These are phyloP conservation scores for Mariannaea elegans DNA, from an alignment of 2,329 filamentous ascomycete species.

Conservation along the genomic window DNA sequence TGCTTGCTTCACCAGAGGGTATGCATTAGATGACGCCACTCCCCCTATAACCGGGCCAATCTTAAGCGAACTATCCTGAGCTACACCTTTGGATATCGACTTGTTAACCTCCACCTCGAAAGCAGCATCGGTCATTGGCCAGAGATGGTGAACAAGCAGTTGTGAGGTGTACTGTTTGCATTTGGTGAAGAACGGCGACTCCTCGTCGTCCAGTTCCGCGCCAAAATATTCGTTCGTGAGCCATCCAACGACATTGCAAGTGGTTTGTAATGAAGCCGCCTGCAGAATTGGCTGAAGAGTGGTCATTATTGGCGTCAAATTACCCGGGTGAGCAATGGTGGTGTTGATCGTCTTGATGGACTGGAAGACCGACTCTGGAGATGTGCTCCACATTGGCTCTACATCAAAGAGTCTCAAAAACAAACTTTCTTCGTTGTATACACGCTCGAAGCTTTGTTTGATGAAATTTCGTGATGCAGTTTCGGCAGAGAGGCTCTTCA, in stretches of 20 bases:
- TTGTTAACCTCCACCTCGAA: constrained; percentile 66
- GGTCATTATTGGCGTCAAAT: constrained; percentile 61
- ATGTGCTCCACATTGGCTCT: constrained; percentile 61
- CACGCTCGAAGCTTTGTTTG: constrained; percentile 68
- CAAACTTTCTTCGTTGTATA: constrained; percentile 62
- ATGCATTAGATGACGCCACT: constrained; percentile 64
- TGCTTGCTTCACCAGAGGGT: constrained; percentile 66
- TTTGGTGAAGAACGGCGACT: constrained; percentile 61
- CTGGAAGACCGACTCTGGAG: constrained; percentile 60
- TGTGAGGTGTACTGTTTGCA: constrained; percentile 65
- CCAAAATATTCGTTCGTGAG: constrained; percentile 66
- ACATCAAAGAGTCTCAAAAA: constrained; percentile 66
- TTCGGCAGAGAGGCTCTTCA: constrained; percentile 59
- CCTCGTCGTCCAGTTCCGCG: constrained; percentile 66
- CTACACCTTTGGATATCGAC: constrained; percentile 59
- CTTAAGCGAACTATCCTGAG: constrained; percentile 59
- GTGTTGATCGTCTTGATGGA: constrained; percentile 60
- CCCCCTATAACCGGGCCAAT: constrained; percentile 60
- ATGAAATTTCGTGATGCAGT: constrained; percentile 66
- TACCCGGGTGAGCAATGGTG: constrained; percentile 61
- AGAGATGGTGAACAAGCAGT: constrained; percentile 65
- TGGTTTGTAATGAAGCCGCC: constrained; percentile 55
- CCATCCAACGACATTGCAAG: constrained; percentile 67
- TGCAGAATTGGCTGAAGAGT: constrained; percentile 60
- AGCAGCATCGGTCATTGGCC: constrained; percentile 62